A percentile compares a stretch with the other conserved stretches of the same genome.
Conservation (phyloP, 1,139 yeast species). For the Casaregolazyma lundiana region DNA sequence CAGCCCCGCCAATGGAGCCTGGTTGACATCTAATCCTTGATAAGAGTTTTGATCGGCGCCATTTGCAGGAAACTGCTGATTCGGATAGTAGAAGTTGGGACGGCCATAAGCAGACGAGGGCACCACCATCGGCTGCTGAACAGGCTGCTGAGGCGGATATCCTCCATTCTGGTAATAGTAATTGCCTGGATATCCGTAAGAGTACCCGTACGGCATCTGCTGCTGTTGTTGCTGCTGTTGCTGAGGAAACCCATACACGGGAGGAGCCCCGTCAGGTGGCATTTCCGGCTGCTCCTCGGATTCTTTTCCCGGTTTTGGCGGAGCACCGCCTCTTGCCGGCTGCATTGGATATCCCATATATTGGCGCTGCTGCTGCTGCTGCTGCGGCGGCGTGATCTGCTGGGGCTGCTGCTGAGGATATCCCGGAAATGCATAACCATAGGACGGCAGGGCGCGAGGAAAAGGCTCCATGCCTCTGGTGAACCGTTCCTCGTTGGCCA, state of each 20-base stretch:
- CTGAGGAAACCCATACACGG: not conserved
- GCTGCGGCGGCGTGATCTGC: not conserved
- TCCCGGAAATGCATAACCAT: constrained; percentile 10
- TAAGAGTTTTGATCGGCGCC: constrained; percentile 2
- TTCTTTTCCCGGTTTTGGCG: constrained; percentile 6
- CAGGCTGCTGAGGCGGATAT: constrained; percentile 5
- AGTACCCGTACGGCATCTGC: constrained; percentile 3
- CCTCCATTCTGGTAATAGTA: constrained; percentile 5
- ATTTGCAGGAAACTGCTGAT: constrained; percentile 7
- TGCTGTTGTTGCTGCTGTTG: too few species aligned
- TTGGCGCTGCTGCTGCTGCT: constrained; percentile 6
- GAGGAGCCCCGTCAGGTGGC: not conserved
- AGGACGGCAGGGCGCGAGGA: constrained; percentile 8
- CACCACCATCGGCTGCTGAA: not conserved
- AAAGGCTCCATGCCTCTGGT: constrained; percentile 10
- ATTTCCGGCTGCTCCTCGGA: not conserved
- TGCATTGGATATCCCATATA: constrained; percentile 6
- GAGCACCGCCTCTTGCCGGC: constrained; percentile 8
- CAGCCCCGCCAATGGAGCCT: not conserved
- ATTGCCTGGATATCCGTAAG: constrained; percentile 6
- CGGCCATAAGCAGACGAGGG: not conserved
- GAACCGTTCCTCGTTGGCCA: constrained; percentile 11
- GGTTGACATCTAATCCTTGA: not conserved
- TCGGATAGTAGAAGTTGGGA: constrained; percentile 1
- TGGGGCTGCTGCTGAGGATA: constrained; percentile 4